Base-by-base conservation (phyloP, 345 rosid genomes). In the Populus tremula region DNA sequence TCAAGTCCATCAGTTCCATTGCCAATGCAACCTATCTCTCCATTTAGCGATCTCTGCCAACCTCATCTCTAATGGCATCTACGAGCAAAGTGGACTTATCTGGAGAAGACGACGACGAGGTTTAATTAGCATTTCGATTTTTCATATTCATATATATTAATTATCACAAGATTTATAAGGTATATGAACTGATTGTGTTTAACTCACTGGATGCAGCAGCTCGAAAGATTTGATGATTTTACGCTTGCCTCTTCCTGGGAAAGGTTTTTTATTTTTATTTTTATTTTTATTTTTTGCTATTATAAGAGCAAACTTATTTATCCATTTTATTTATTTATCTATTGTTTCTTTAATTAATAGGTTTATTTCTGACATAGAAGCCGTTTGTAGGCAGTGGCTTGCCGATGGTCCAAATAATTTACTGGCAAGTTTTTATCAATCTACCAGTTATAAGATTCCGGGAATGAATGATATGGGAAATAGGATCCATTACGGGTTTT, bases 191-290 rank as follows among this genome's bases (percentile, higher is more conserved):
- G 56, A 38, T 53, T 5, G 72, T 12, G 25, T 74, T 73, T 71
- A 53, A 35, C 20, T 23, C 63, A 25, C n/a, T 65, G 27, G 35
- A 0, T 82, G 77, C 86, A 96, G 77, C 86, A 96, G 99, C 86
- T 93, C 7, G 95, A 96, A 84, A 88, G 92, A 76, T 96, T 96
- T 70, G 93, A 92, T 82, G 99, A 93, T 87, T 96, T 96, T 66
- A 96, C 99, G n/a, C 86, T 96, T 67, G 99, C 97, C 21, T 96
- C 98, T 65, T 89, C 99, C 4, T 96, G 99, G 99, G 98, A 96
- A 82, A 93, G 97, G 96, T 93, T 21, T 27, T n/a, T 5, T 17
- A 1, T 69, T 47, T 3, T 25, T 62, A 5, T 21, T 27, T n/a
- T 5, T 17, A 1, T 69, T 47, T 3, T 25, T 62, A 5, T 71